Percentiles rank a stretch among this genome's conserved stretches.
Conservation (phyloP, 2,329 filamentous ascomycete species). For the Westerdykella ornata region DNA sequence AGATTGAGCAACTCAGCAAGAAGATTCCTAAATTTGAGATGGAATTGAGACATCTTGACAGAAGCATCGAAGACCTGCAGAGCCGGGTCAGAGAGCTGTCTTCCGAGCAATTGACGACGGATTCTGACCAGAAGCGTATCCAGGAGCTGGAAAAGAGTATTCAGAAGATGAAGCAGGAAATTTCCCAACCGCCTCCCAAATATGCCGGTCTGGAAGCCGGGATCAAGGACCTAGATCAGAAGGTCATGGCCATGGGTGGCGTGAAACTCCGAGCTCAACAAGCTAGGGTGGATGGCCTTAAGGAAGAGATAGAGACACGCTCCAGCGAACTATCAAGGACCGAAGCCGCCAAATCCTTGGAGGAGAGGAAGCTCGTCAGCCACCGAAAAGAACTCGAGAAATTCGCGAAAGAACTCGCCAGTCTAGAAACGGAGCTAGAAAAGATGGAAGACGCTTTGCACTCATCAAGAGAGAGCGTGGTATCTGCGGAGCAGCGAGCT, state of each 20-base stretch:
- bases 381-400: constrained; percentile 76
- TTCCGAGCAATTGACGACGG: constrained; percentile 72
- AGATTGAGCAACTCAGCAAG: constrained; percentile 54
- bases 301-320: constrained; percentile 74
- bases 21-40: constrained; percentile 82
- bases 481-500: constrained; percentile 61
- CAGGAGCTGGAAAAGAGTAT: constrained; percentile 71
- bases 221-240: constrained; percentile 87
- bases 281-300: constrained; percentile 76
- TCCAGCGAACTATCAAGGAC: constrained; percentile 77
- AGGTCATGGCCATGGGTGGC: constrained; percentile 97
- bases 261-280: constrained; percentile 87
- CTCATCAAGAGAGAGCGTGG: constrained; percentile 66
- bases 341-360: constrained; percentile 83
- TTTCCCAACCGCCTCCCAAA: constrained; percentile 72
- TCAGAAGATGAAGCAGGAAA: constrained; percentile 64
- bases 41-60: constrained; percentile 79
- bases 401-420: constrained; percentile 72
- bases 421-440: constrained; percentile 65
- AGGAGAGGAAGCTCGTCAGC: constrained; percentile 85
- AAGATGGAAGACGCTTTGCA: constrained; percentile 71
- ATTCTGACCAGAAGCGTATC: constrained; percentile 70
- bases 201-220: constrained; percentile 87
- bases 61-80: constrained; percentile 76
- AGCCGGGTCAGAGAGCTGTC: constrained; percentile 79